Evolutionary conservation across 371 early-diverging fungal genomes (phyloP), one percentile per base, ranked within the genome.

Genomic region (Mortierella sp.): DNA sequence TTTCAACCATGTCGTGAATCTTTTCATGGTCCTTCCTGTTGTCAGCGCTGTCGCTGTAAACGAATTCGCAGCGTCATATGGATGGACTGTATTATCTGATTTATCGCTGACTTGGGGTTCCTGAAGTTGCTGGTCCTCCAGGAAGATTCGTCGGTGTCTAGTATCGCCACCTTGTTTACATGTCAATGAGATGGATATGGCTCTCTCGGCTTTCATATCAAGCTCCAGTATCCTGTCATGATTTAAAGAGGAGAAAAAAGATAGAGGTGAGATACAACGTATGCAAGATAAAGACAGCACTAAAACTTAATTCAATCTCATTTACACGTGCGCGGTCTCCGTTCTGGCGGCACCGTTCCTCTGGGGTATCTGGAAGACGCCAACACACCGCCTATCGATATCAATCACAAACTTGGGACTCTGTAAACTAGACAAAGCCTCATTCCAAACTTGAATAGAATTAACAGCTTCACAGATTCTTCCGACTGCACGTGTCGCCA

Each of bases 311-410:
- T 21, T 9, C 16, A 19, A 24, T 47, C 38, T 7, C 21, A 69
- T 66, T 65, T 62, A 75, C 76, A 76, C 47, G 9, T 52, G 47
- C 4, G 65, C 55, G 13, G 57, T 68, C 16, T 45, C 65, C 40
- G 28, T 2, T 8, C 19, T 21, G 28, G 38, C 63, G 11, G 53
- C 15, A 5, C 58, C 58, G 38, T 58, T 65, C 52, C n/a, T 40
- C 19, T 45, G 63, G 3, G 68, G 68, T 9, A 70, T 57, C 55
- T 69, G 57, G 36, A 82, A 82, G 22, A 82, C 76, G 22, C 82
- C 82, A 13, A 82, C 70, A 24, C 82, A 82, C 9, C 70, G 82
- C 19, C 61, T 58, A 16, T 82, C 82, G 38, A 82, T 82, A 41
- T 82, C 82, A 33, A 82, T 69, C 13, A 76, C 72, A 58, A 76